Base-by-base conservation (phyloP, 352 stramenopile genomes). In the Pythium monospermum region DNA sequence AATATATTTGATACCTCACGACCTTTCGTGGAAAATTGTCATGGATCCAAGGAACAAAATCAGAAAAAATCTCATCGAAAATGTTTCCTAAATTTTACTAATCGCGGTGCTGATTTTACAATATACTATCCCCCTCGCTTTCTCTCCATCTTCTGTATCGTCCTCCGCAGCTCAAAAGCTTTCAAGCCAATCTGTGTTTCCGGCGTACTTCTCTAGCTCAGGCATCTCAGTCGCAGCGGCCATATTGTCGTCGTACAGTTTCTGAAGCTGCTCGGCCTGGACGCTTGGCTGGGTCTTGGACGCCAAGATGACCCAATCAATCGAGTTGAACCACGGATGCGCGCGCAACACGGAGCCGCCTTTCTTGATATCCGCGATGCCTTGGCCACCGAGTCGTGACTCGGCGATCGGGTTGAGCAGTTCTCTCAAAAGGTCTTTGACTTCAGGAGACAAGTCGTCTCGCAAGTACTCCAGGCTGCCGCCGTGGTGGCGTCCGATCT, bases 131-230 rank as follows among this genome's bases (percentile, higher is more conserved):
- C n/a, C n/a, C n/a, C n/a, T 11, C 39, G 39, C 22, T 15, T 25
- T 31, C 18, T 45, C 11, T 19, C 8, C 22, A 6, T 40, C 35
- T 42, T 27, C 16, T n/a, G n/a, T n/a, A n/a, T n/a, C n/a, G n/a
- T n/a, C n/a, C n/a, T n/a, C n/a, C n/a, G n/a, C n/a, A n/a, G n/a
- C 8, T 54, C 76, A 91, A 57, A 91, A 91, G 60, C 84, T 83
- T 50, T 89, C 77, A 41, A 91, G 61, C 80, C 80, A 91, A 23
- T 86, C 76, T n/a, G 79, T 55, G 46, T 91, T 76, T 10, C 64
- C 69, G 8, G 59, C 60, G 57, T 71, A 80, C 23, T 60, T 69
- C 58, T 87, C 77, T n/a, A 91, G 70, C 57, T 72, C 62, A 4
- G 80, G 80, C 60, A 81, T 73, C 18, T 86, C 76, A 2, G 53